phyloP scores from a whole-genome alignment of 106 monocot genomes.

The Chionographis japonica region DNA sequence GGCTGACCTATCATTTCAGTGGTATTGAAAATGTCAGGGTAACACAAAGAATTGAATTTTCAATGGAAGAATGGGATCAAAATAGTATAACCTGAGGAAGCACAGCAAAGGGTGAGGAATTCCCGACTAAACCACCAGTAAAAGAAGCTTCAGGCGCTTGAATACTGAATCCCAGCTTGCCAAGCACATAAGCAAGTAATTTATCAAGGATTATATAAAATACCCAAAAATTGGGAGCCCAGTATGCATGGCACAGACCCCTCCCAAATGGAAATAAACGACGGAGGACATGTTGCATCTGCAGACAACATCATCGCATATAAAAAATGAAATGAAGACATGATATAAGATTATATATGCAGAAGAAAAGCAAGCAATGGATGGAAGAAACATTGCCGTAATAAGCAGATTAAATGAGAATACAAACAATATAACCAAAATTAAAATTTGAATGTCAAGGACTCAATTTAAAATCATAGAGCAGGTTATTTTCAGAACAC shows the following conservation, averaged over 20 bases:
- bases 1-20: slow-evolving; percentile 54
- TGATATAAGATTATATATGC: not conserved
- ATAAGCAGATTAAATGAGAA: too few species aligned
- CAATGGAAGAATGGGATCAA: not conserved
- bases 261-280: slow-evolving; percentile 97
- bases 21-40: slow-evolving; percentile 17
- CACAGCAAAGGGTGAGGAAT: slow-evolving; percentile 74
- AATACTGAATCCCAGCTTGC: slow-evolving; percentile 59
- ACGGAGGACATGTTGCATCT: slow-evolving; percentile 79
- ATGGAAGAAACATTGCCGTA: too few species aligned
- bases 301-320: slow-evolving; percentile 24
- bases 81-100: slow-evolving; percentile 69
- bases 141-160: slow-evolving; percentile 67
- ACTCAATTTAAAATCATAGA: too few species aligned
- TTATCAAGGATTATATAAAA: slow-evolving; percentile 96
- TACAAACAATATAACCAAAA: too few species aligned
- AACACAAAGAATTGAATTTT: not conserved
- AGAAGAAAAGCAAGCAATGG: too few species aligned
- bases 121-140: slow-evolving; percentile 86
- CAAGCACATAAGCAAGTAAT: slow-evolving; percentile 45
- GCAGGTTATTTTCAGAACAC: too few species aligned
- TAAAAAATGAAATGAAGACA: slow-evolving; percentile 14
- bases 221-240: slow-evolving; percentile 99
- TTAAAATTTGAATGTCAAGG: too few species aligned
- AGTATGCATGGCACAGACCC: slow-evolving; percentile 93